Evolutionary conservation across 176 grass and related monocot genomes (phyloP), one percentile per base, ranked within the genome.

Genomic region (Juncus effusus): DNA sequence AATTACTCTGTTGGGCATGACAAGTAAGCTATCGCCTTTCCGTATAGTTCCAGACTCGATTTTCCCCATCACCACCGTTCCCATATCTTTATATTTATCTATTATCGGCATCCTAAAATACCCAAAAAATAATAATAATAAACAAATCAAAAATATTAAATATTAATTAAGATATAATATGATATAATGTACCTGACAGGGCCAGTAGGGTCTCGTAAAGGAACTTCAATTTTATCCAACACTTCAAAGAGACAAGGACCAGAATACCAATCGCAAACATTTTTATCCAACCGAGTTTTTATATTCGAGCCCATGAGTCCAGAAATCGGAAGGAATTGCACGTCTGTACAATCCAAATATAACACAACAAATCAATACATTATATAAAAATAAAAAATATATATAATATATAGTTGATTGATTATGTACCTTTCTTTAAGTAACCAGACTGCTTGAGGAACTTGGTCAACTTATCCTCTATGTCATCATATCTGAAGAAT

Each of bases 31-130:
- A 64, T 99, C 94, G 72, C 94, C 94, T 65, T 87, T 86, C 42
- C 64, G 63, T 61, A 99, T 87, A 16, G 80, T 79, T 19, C 94
- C 94, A 13, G 89, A 80, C 72, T 99, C 94, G 41, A 99, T 82
- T 84, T 99, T 93, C 14, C 94, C 94, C 94, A 99, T 99, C 3
- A 93, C 76, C 16, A 93, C 85, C 63, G 86, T 90, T 47, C 94
- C 94, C 88, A 99, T 90, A 72, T 97, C 93, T 77, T 89, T 97
- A 74, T 89, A 97, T 69, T 92, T 97, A 78, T 97, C 93, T 77
- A 97, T 97, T 59, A 97, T 82, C 2, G 93, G 93, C 88, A 97
- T 84, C 78, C 93, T 97, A 61, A 65, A 86, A 61, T 73, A 64
- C 36, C 11, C 41, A 63, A 66, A 35, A n/a, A 56, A 2, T 42